Percentiles rank a stretch among this genome's conserved stretches.
phyloP scores from a whole-genome alignment of 2,329 filamentous ascomycete genomes.

The Colletotrichum theobromicola region DNA sequence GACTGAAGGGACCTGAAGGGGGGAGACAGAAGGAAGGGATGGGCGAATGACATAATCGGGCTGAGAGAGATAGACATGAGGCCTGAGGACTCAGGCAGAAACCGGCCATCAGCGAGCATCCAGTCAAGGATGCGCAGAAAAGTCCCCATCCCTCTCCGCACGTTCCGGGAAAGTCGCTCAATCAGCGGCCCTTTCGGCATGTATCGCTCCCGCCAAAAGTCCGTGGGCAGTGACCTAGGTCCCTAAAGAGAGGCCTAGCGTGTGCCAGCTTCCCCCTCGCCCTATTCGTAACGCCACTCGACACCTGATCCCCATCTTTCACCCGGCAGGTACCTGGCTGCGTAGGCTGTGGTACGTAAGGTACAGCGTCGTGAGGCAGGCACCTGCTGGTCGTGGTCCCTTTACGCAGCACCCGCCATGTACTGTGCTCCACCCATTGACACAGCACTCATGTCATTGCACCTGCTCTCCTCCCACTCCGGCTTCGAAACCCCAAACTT shows the following conservation, averaged over 20 bases:
- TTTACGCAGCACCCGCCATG: background rate
- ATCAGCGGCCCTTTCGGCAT: background rate
- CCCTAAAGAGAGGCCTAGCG: background rate
- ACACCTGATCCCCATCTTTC: slow-evolving; percentile 5
- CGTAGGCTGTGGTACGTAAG: background rate
- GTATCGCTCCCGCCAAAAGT: background rate
- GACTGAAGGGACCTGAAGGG: background rate
- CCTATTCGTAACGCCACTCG: slow-evolving; percentile 7
- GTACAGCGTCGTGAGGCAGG: background rate
- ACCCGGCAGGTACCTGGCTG: background rate
- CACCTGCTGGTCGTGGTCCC: background rate
- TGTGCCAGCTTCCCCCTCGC: background rate
- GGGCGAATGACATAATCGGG: slow-evolving; percentile 12
- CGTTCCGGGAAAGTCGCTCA: slow-evolving; percentile 8
- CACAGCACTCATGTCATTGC: slow-evolving; percentile 14
- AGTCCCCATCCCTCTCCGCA: slow-evolving; percentile 5
- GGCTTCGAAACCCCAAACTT: background rate
- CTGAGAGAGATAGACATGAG: background rate
- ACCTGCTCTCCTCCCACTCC: slow-evolving; percentile 2
- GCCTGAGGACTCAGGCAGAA: background rate
- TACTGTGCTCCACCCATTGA: slow-evolving; percentile 5
- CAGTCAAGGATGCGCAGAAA: background rate
- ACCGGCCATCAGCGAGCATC: background rate
- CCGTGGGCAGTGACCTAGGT: background rate
- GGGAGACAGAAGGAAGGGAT: background rate